phyloP scores from a whole-genome alignment of 805 yeast species.

The Yamadazyma olivae region DNA sequence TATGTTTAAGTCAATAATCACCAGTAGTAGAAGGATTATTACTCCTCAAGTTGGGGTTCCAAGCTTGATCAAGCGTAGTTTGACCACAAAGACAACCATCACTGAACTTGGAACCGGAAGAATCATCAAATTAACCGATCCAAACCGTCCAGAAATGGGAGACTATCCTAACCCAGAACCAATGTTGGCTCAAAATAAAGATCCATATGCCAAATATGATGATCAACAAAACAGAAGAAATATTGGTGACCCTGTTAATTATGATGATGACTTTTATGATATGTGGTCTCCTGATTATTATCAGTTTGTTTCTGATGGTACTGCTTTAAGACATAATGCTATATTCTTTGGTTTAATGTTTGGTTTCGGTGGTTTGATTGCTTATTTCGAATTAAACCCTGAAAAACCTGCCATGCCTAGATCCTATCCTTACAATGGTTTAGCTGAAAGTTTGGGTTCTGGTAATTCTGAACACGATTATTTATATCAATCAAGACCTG shows the following conservation, averaged over 20 bases:
- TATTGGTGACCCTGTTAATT: slow-evolving; percentile 66
- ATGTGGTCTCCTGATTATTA: slow-evolving; percentile 85
- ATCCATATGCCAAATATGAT: slow-evolving; percentile 72
- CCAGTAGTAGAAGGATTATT: background rate
- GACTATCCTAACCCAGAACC: slow-evolving; percentile 65
- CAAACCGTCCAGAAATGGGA: slow-evolving; percentile 40
- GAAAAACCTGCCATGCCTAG: slow-evolving; percentile 76
- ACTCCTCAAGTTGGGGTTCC: background rate
- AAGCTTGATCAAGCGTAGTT: slow-evolving; percentile 15
- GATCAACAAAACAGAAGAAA: slow-evolving; percentile 82
- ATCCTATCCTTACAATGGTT: slow-evolving; percentile 71
- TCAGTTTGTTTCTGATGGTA: slow-evolving; percentile 54
- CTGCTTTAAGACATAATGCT: slow-evolving; percentile 59
- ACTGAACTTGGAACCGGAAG: slow-evolving; percentile 39
- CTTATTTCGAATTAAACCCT: slow-evolving; percentile 49
- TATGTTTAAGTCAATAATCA: slow-evolving; percentile 4
- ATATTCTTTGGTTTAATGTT: slow-evolving; percentile 41
- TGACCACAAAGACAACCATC: slow-evolving; percentile 36
- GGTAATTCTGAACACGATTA: slow-evolving; percentile 42
- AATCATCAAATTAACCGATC: slow-evolving; percentile 39
- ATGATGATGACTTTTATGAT: slow-evolving; percentile 70
- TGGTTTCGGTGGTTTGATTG: slow-evolving; percentile 43
- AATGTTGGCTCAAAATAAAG: slow-evolving; percentile 60
- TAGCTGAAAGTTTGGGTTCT: slow-evolving; percentile 73
- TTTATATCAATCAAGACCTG: slow-evolving; percentile 42